Evolutionary conservation across 1,284 basidiomycete genomes (phyloP).

Genomic region (Entoloma clypeatum): DNA sequence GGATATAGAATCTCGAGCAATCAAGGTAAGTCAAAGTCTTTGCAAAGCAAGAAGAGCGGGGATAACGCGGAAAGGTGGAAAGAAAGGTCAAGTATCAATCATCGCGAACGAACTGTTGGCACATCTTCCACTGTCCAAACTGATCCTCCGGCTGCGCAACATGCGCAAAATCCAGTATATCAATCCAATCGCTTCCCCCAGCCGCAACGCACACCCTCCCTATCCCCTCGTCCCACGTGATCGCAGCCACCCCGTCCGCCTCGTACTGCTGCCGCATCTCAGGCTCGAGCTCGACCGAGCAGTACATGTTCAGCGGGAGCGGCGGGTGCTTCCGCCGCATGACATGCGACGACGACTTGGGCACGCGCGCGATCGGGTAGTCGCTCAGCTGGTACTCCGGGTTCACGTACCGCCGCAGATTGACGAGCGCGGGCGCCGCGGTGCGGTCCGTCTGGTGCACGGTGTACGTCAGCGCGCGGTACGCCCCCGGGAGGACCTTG

Average conservation of each 20-base stretch:
- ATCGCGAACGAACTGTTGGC: no score
- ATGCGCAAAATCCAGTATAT: slow-evolving; percentile 38
- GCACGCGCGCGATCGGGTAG: slow-evolving; percentile 19
- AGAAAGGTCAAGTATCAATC: no score
- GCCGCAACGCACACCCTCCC: slow-evolving; percentile 39
- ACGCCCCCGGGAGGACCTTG: slow-evolving; percentile 44
- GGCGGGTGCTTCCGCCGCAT: slow-evolving; percentile 6
- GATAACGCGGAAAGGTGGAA: no score
- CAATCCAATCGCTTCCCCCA: slow-evolving; percentile 28
- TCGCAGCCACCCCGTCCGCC: slow-evolving; percentile 32
- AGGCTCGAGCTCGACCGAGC: slow-evolving; percentile 13
- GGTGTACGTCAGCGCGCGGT: slow-evolving; percentile 47
- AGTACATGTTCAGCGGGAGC: slow-evolving; percentile 19
- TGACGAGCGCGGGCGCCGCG: slow-evolving; percentile 31
- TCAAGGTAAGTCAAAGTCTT: no score
- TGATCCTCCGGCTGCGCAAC: slow-evolving; percentile 27
- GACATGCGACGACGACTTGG: slow-evolving; percentile 5
- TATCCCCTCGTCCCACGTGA: slow-evolving; percentile 44
- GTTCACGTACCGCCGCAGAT: slow-evolving; percentile 35
- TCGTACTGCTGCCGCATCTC: slow-evolving; percentile 18
- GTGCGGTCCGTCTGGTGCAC: slow-evolving; percentile 31
- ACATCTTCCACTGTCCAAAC: slow-evolving; percentile 28
- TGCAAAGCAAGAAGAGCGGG: no score
- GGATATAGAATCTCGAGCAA: no score
- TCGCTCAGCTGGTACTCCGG: slow-evolving; percentile 25